A percentile compares a stretch with the other conserved stretches of the same genome.
Evolutionary conservation across 139 green algal genomes (phyloP).

Genomic region (Volvox africanus): DNA sequence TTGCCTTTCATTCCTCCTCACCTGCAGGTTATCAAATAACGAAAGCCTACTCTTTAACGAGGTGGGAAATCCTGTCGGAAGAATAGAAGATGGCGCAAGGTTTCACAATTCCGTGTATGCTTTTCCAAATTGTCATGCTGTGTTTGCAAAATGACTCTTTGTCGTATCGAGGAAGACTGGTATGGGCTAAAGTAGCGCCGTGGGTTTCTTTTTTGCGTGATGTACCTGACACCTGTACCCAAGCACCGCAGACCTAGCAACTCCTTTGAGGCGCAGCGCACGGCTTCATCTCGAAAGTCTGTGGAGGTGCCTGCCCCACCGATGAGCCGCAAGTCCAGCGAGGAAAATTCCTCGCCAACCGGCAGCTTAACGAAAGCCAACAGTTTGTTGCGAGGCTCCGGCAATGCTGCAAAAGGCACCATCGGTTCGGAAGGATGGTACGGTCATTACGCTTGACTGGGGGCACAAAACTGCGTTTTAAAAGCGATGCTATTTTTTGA

Average conservation of each 20-base stretch:
- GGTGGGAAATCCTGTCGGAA: neutral
- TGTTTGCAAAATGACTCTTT: too few species aligned
- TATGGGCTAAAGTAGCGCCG: neutral
- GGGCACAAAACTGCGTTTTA: too few species aligned
- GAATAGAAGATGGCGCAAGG: too few species aligned
- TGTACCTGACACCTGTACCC: neutral
- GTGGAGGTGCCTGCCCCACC: neutral
- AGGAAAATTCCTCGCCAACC: neutral
- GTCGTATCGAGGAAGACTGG: too few species aligned
- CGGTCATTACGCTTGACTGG: neutral
- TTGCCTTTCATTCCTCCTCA: neutral
- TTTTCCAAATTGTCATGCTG: too few species aligned
- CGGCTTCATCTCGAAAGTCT: neutral
- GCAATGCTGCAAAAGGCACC: neutral
- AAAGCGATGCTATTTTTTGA: too few species aligned
- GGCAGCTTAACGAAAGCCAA: neutral
- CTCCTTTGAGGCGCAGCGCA: slow-evolving; percentile 4
- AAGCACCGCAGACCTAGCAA: neutral
- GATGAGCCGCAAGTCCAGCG: neutral
- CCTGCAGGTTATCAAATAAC: neutral
- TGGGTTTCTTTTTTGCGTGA: neutral
- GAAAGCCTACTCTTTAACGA: neutral
- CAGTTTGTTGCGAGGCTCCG: slow-evolving; percentile 1
- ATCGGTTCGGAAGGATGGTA: slow-evolving; percentile 35
- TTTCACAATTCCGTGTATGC: too few species aligned